Base-by-base conservation (phyloP, 768 basidiomycete genomes). In the Tylopilus felleus region DNA sequence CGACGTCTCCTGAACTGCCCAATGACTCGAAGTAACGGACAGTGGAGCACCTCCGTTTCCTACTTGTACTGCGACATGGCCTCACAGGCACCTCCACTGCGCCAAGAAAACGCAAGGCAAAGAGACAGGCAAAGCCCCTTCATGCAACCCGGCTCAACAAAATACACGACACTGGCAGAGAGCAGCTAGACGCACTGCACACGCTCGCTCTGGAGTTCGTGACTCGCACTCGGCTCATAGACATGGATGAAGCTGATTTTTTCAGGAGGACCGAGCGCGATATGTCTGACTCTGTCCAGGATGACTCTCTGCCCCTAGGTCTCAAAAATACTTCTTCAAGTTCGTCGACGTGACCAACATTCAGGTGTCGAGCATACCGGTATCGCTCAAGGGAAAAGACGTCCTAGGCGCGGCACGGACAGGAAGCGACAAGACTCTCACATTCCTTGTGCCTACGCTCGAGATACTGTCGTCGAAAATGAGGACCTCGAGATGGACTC, bases 341-440 rank as follows among this genome's bases (percentile, higher is more conserved):
- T 97, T 94, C 62, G 77, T 86, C 40, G 77, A 88, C 19, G 93
- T 93, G 81, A 97, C 95, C 0, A 88, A 93, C 52, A 86, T 88
- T 43, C 86, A 88, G 63, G 70, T 76, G 8, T 74, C 79, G 17
- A 79, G 84, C 31, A 73, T 88, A 25, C 84, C 85, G 0, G 69
- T 79, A 9, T 77, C 85, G 1, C 66, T 88, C 8, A 83, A 82
- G 61, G 81, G 82, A 8, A 77, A 78, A 43, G 86, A n/a, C n/a
- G n/a, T n/a, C n/a, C n/a, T n/a, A n/a, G n/a, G n/a, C n/a, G n/a
- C n/a, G n/a, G n/a, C n/a, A n/a, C n/a, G n/a, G n/a, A n/a, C n/a
- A n/a, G n/a, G n/a, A n/a, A n/a, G n/a, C n/a, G n/a, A n/a, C n/a
- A 88, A n/a, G n/a, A n/a, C n/a, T n/a, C n/a, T n/a, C n/a, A n/a